phyloP scores from a whole-genome alignment of 2,329 filamentous ascomycete genomes.

The Alternaria postmessia region DNA sequence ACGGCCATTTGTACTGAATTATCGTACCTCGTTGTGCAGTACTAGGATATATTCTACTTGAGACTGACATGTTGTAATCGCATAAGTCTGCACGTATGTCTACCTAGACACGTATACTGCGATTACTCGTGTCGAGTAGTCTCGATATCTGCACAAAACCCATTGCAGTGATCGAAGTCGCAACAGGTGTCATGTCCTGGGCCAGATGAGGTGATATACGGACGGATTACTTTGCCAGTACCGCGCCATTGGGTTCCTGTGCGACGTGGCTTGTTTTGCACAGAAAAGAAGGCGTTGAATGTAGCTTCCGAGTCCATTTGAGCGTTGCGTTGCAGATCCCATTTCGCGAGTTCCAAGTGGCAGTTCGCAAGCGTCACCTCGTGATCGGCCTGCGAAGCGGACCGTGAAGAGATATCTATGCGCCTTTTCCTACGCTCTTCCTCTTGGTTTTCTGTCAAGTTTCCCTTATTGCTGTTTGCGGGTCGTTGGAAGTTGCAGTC shows the following conservation, averaged over 20 bases:
- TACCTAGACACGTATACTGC: neutral
- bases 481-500: neutral
- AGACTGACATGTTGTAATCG: neutral
- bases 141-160: neutral
- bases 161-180: neutral
- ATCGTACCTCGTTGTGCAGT: neutral
- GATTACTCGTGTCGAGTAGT: neutral
- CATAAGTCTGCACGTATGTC: neutral
- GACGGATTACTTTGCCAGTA: too few species aligned
- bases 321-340: neutral
- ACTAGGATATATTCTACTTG: neutral
- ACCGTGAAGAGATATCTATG: neutral
- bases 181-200: neutral
- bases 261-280: neutral
- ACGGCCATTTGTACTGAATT: neutral
- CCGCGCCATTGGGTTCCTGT: neutral
- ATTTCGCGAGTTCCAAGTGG: neutral
- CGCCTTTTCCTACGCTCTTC: neutral
- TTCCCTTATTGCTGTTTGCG: neutral
- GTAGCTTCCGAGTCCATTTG: neutral
- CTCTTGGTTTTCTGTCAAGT: neutral
- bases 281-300: neutral
- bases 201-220: neutral
- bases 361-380: neutral
- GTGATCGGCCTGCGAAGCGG: neutral